Evolutionary conservation across 2,329 filamentous ascomycete genomes (phyloP).

Genomic region (Fonsecaea nubica): DNA sequence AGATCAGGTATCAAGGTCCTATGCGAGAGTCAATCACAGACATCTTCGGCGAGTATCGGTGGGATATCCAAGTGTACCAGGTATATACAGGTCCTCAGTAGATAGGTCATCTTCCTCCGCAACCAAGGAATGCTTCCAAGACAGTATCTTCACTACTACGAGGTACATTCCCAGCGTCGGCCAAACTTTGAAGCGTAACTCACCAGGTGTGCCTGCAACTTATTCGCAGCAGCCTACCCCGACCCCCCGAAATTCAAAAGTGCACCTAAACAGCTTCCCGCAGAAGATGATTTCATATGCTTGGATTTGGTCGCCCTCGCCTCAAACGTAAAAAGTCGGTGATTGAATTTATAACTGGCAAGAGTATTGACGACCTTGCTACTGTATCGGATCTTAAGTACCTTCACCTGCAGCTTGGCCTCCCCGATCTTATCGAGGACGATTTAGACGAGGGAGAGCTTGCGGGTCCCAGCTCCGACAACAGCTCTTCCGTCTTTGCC

Average conservation of each 20-base stretch:
- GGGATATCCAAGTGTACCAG: background rate
- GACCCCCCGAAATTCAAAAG: constrained; percentile 14
- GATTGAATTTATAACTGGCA: constrained; percentile 64
- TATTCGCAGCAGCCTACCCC: constrained; percentile 12
- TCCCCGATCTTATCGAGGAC: constrained; percentile 45
- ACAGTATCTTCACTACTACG: background rate
- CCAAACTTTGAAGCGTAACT: constrained; percentile 8
- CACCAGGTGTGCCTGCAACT: background rate
- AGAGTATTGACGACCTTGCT: constrained; percentile 55
- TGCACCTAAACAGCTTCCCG: constrained; percentile 16
- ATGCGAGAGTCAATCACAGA: background rate
- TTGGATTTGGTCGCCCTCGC: constrained; percentile 37
- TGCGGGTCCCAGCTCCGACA: constrained; percentile 45
- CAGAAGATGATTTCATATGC: constrained; percentile 36
- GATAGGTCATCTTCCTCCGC: background rate
- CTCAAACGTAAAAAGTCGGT: constrained; percentile 45
- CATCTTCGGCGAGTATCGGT: background rate
- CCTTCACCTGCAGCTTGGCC: constrained; percentile 35
- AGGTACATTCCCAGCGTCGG: background rate
- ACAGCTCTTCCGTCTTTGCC: constrained; percentile 41
- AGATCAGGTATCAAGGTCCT: constrained; percentile 1
- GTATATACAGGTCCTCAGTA: background rate
- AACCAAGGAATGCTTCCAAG: background rate
- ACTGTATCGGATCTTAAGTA: constrained; percentile 40
- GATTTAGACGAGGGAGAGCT: constrained; percentile 48